These are phyloP conservation scores for Fusarium sp. DNA, from an alignment of 2,329 filamentous ascomycete genomes.

Conservation along the genomic window DNA sequence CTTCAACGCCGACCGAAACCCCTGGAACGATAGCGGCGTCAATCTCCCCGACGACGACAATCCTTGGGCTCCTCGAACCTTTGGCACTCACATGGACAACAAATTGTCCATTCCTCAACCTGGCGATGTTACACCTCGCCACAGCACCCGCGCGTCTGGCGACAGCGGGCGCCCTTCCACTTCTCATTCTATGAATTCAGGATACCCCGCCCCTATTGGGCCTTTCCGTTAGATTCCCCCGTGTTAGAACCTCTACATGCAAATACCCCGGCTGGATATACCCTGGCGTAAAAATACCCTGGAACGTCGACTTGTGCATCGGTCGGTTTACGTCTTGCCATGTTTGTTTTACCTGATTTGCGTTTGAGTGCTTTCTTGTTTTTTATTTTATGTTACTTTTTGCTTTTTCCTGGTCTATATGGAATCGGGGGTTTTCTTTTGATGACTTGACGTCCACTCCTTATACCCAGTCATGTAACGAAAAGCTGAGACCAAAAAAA, in stretches of 20 bases:
- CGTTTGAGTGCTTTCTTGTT: constrained; percentile 26
- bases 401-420: constrained; percentile 35
- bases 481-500: constrained; percentile 44
- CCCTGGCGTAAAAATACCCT: constrained; percentile 69
- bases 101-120: constrained; percentile 73
- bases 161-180: constrained; percentile 93
- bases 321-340: constrained; percentile 53
- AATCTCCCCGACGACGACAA: constrained; percentile 90
- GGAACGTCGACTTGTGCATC: constrained; percentile 56
- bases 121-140: constrained; percentile 84
- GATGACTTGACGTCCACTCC: constrained; percentile 46
- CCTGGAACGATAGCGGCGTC: constrained; percentile 97
- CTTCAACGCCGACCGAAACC: constrained; percentile 89
- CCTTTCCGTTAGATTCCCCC: constrained; percentile 80
- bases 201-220: constrained; percentile 93
- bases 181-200: constrained; percentile 93
- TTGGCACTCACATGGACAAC: constrained; percentile 70
- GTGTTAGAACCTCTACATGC: constrained; percentile 58
- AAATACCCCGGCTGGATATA: constrained; percentile 72
- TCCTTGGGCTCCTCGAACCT: constrained; percentile 68
- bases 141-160: constrained; percentile 83
- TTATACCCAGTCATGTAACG: constrained; percentile 48
- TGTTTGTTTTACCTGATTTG: constrained; percentile 37
- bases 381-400: constrained; percentile 27
- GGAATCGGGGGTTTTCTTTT: constrained; percentile 43